Base-by-base conservation (phyloP, 352 stramenopile species). In the Phytophthora sp. region DNA sequence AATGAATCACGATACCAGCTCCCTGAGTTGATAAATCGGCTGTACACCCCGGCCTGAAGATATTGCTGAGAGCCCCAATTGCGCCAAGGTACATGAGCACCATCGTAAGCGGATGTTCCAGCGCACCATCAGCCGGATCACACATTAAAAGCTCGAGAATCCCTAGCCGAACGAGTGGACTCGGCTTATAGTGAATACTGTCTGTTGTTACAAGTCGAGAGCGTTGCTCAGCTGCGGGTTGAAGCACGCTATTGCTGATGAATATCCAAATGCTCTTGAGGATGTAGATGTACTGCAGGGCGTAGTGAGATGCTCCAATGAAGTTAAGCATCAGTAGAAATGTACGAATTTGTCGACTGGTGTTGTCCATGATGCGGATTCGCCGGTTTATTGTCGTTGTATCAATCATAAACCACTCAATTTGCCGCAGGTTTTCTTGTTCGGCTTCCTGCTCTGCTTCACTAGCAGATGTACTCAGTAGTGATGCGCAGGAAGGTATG, bases 341-440 rank as follows among this genome's bases (percentile, higher is more conserved):
- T 4, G 69, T 77, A 1, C 65, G 69, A 7, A 77, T 72, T 20
- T 75, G 65, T 4, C 69, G 69, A 62, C 65, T 77, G n/a, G 69
- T 77, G 44, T 77, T 77, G 51, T 81, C 69, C n/a, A 51, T 66
- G 30, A 81, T 76, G 18, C 61, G 72, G 28, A 77, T 69, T 38
- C 54, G 61, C 13, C 67, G 43, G 0, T 24, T 52, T 7, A 72
- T n/a, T 0, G 32, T 27, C n/a, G 44, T 69, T 12, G 57, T 70
- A 27, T 74, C 66, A 30, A 74, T 50, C 21, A 76, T 37, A 30
- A 77, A 77, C 59, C 56, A 74, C 30, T 77, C 60, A 13, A 74
- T 60, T 42, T 79, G 66, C 1, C 65, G 66, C 3, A 78, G 49
- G 21, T 58, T 67, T 42, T 51, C 34, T 30, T 74, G 64, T 24